A percentile compares a stretch with the other conserved stretches of the same genome.
Evolutionary conservation across 768 basidiomycete genomes (phyloP).

Genomic region (Psilocybe subaeruginosa): DNA sequence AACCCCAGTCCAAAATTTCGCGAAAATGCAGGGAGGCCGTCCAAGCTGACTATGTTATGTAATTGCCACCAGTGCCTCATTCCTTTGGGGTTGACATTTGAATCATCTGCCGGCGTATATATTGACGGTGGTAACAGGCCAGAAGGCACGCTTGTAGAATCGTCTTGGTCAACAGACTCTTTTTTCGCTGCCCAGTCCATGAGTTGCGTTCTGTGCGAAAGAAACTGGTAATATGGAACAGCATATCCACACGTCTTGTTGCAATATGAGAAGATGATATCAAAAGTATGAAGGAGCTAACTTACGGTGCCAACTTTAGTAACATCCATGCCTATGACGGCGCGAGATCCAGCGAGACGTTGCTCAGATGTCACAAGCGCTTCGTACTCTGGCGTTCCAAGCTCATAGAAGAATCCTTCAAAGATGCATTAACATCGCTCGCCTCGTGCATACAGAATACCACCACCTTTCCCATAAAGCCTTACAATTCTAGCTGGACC

Average conservation of each 20-base stretch:
- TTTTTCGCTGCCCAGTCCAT: conserved; percentile 45
- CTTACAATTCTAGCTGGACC: conserved; percentile 60
- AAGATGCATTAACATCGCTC: neutral
- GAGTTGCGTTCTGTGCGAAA: conserved; percentile 56
- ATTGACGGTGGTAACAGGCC: conserved; percentile 12
- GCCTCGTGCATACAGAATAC: neutral
- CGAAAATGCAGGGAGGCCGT: conserved; percentile 56
- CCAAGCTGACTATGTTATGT: conserved; percentile 54
- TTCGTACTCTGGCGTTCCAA: conserved; percentile 65
- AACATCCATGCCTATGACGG: conserved; percentile 63
- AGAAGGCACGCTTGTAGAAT: conserved; percentile 9
- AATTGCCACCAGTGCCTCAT: conserved; percentile 58
- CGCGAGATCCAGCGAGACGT: conserved; percentile 60
- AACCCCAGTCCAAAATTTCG: conserved; percentile 19
- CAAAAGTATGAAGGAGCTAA: neutral
- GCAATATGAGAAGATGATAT: neutral
- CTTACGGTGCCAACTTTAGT: conserved; percentile 55
- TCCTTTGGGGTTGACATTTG: conserved; percentile 37
- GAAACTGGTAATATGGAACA: conserved; percentile 62
- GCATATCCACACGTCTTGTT: conserved; percentile 68
- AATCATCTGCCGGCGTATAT: neutral
- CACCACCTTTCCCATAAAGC: conserved; percentile 60
- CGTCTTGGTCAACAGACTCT: conserved; percentile 43
- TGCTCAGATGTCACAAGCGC: conserved; percentile 45
- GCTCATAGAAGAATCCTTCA: conserved; percentile 61